Percentiles rank a stretch among this genome's conserved stretches.
phyloP scores from a whole-genome alignment of 2,329 filamentous ascomycete species.

The Phoma sp. region DNA sequence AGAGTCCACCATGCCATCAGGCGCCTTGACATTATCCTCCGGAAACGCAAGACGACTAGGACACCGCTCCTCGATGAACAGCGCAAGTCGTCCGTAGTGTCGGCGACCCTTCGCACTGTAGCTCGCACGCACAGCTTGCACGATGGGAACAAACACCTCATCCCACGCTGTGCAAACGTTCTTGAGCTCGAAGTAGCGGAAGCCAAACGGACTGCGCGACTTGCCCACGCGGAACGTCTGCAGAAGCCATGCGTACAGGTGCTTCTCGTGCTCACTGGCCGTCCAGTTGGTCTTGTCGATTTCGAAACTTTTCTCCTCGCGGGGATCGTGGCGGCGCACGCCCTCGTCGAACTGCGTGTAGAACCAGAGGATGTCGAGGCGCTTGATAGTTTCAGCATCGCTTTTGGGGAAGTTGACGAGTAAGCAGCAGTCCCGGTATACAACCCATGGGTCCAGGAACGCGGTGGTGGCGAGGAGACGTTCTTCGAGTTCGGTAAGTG shows the following conservation, averaged over 20 bases:
- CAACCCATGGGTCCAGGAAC: slow-evolving; percentile 40
- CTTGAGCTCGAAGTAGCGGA: slow-evolving; percentile 36
- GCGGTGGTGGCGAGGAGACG: slow-evolving; percentile 35
- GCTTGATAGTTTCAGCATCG: slow-evolving; percentile 23
- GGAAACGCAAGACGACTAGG: slow-evolving; percentile 43
- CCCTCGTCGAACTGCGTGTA: slow-evolving; percentile 43
- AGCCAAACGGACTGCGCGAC: slow-evolving; percentile 29
- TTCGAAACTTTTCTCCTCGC: slow-evolving; percentile 25
- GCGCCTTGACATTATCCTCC: slow-evolving; percentile 28
- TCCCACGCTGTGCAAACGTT: slow-evolving; percentile 39
- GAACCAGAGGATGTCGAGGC: slow-evolving; percentile 37
- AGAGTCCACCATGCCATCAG: slow-evolving; percentile 17
- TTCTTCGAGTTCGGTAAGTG: slow-evolving; percentile 33
- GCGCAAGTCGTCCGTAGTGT: slow-evolving; percentile 41
- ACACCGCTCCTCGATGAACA: slow-evolving; percentile 34
- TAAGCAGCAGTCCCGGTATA: slow-evolving; percentile 38
- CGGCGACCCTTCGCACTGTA: slow-evolving; percentile 35
- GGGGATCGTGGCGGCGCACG: slow-evolving; percentile 33
- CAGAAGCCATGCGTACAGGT: slow-evolving; percentile 41
- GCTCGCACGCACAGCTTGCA: slow-evolving; percentile 36
- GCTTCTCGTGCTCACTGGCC: slow-evolving; percentile 38
- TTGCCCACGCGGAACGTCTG: slow-evolving; percentile 44
- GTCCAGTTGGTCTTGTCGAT: slow-evolving; percentile 39
- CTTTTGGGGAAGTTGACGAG: slow-evolving; percentile 21
- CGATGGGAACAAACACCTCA: slow-evolving; percentile 38